Evolutionary conservation across 1,284 basidiomycete species (phyloP).

Genomic region (Somion occarium): DNA sequence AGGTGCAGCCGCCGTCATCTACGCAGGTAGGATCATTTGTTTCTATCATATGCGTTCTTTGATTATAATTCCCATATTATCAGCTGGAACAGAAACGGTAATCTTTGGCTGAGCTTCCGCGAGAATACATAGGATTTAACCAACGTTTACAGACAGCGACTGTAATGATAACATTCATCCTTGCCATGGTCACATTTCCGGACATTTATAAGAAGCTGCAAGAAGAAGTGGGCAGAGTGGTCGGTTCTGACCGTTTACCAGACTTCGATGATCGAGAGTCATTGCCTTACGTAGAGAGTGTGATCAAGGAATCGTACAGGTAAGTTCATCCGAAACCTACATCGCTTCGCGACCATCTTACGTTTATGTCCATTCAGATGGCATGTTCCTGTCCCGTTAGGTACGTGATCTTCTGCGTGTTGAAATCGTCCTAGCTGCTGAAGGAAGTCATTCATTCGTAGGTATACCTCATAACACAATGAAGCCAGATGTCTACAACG

Average conservation of each 20-base stretch:
- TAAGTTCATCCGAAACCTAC: slow-evolving; percentile 16
- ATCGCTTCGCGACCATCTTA: not conserved
- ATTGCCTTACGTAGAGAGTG: slow-evolving; percentile 49
- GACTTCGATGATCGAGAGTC: slow-evolving; percentile 42
- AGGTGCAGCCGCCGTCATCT: slow-evolving; percentile 49
- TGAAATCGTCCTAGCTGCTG: not conserved
- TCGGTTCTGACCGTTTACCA: slow-evolving; percentile 41
- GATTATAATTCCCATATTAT: not conserved
- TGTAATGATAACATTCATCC: slow-evolving; percentile 39
- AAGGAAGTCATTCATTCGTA: slow-evolving; percentile 1
- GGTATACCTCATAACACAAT: slow-evolving; percentile 45
- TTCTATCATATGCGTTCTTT: not conserved
- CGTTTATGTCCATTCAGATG: slow-evolving; percentile 15
- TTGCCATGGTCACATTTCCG: slow-evolving; percentile 49
- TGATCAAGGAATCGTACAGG: slow-evolving; percentile 47
- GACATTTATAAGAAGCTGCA: slow-evolving; percentile 45
- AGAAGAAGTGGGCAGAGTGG: slow-evolving; percentile 47
- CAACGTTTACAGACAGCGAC: slow-evolving; percentile 37
- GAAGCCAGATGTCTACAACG: slow-evolving; percentile 45
- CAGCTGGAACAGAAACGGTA: slow-evolving; percentile 32
- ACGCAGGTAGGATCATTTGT: slow-evolving; percentile 28
- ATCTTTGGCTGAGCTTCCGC: too few relatives aligned
- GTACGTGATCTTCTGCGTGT: slow-evolving; percentile 11
- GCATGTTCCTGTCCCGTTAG: slow-evolving; percentile 22
- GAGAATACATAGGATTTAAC: too few relatives aligned